Evolutionary conservation across 768 basidiomycete genomes (phyloP).

Genomic region (Galerina marginata): DNA sequence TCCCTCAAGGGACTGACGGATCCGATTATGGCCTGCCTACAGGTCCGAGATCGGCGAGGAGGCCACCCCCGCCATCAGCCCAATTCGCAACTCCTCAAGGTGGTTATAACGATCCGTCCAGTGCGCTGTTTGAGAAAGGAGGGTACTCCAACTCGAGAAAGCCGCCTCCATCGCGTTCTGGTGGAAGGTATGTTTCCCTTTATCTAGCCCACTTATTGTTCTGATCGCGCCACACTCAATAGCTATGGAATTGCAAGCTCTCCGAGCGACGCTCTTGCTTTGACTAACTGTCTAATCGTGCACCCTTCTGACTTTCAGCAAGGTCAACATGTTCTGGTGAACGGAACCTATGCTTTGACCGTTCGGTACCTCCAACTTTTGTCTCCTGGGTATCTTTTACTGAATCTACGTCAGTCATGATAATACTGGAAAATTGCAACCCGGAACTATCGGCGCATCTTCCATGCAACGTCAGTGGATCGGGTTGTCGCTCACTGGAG

Average conservation of each 20-base stretch:
- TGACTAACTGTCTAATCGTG: slow-evolving; percentile 83
- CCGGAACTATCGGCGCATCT: slow-evolving; percentile 78
- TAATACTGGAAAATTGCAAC: slow-evolving; percentile 70
- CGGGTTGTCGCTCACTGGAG: slow-evolving; percentile 78
- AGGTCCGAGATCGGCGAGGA: slow-evolving; percentile 40
- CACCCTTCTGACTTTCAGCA: slow-evolving; percentile 76
- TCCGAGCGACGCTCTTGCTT: slow-evolving; percentile 71
- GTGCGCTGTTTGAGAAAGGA: slow-evolving; percentile 55
- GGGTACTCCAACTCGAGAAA: slow-evolving; percentile 48
- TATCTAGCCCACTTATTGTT: neutral
- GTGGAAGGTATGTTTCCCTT: slow-evolving; percentile 34
- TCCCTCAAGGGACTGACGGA: slow-evolving; percentile 32
- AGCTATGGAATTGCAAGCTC: slow-evolving; percentile 64
- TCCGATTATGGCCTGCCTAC: slow-evolving; percentile 28
- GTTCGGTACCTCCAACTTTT: slow-evolving; percentile 55
- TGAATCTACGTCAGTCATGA: slow-evolving; percentile 64
- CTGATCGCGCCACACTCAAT: slow-evolving; percentile 8
- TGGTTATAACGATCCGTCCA: slow-evolving; percentile 59
- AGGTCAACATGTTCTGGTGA: slow-evolving; percentile 78
- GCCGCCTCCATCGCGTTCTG: slow-evolving; percentile 38
- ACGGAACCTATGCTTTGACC: slow-evolving; percentile 73
- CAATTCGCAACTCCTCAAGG: slow-evolving; percentile 43
- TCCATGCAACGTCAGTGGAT: slow-evolving; percentile 89
- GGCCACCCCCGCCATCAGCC: slow-evolving; percentile 45
- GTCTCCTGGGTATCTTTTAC: neutral